Evolutionary conservation across 2,329 filamentous ascomycete genomes (phyloP), one percentile per base, ranked within the genome.

Genomic region (Cercospora sp.): DNA sequence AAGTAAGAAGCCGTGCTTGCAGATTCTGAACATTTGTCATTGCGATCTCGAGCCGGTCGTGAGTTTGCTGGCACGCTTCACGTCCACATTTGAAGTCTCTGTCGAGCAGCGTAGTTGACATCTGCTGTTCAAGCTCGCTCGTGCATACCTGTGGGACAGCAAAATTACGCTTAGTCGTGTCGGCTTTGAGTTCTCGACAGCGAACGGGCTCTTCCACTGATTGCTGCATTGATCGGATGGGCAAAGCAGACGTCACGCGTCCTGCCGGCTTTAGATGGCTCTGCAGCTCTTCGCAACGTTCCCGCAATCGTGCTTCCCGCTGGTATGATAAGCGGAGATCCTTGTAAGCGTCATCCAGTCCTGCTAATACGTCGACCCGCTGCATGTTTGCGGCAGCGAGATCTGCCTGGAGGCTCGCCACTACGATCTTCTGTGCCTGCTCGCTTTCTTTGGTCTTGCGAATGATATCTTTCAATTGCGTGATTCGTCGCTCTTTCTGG

Each of bases 371-470:
- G 66, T 83, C 82, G 0, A 81, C 55, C 63, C 80, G 81, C 65
- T 80, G 77, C 16, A 76, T 75, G 67, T 83, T 83, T 21, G 80
- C 78, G 13, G 78, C 73, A 37, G 79, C 76, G 37, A 83, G 72
- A 7, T 80, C 76, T 18, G 74, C 76, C 61, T 82, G 80, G 5
- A 83, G 74, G 61, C 80, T 75, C 16, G 78, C 76, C 7, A 80
- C 75, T 0, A 77, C 78, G 59, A 79, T 81, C 57, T 79, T 78
- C 40, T 81, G 67, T 3, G 77, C 75, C 63, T 78, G 72, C 55
- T 77, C 75, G 13, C 71, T 75, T 60, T 80, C 77, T 68, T 80
- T 81, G 0, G 78, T 76, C 34, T 80, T 77, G 9, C 77, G 78
- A 21, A 82, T 70, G 32, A 80, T 81, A 4, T 77, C 74, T 74